Base-by-base conservation (phyloP, 306 rosid species). In the Cucurbita moschata region DNA sequence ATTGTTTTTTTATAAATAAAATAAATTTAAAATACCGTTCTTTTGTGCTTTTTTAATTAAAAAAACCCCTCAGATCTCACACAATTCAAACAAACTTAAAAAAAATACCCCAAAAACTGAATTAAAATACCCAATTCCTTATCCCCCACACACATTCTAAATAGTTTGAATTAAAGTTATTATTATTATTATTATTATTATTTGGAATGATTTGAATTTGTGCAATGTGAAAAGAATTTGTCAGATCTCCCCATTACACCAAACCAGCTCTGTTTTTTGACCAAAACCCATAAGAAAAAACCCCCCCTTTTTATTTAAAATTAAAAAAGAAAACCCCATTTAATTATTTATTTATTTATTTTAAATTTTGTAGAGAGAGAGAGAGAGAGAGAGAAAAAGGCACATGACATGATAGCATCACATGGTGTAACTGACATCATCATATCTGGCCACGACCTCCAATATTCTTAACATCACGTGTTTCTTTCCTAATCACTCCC, bases 381-480 rank as follows among this genome's bases (percentile, higher is more conserved):
- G 50, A 55, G 23, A 21, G 23, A 21, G 23, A 21, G 19, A 19
- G 19, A 19, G 19, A 72, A 42, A 71, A 70, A 57, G 26, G 59
- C 78, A 77, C 87, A 79, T 85, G 96, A 86, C 83, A 79, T 85
- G 96, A 86, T 90, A 82, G 62, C 72, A 76, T 79, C 95, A 85
- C 95, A 88, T 85, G 96, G 63, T 83, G 80, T 69, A 69, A 68
- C 87, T 84, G 78, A 81, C 87, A 84, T 88, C 83, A 81, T 82
- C 90, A 82, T 85, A 79, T 75, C 89, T 85, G 85, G 87, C 82
- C 96, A 88, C 82, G 77, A 88, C 82, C 76, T 40, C 47, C 86
- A 56, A 49, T 84, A 86, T 75, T 81, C 81, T 85, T 89, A 80
- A 82, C 82, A 87, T 77, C 82, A 82, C 83, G 75, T 78, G 85